Evolutionary conservation across 306 rosid species (phyloP), one percentile per base, ranked within the genome.

Genomic region (Phaseolus lunatus): DNA sequence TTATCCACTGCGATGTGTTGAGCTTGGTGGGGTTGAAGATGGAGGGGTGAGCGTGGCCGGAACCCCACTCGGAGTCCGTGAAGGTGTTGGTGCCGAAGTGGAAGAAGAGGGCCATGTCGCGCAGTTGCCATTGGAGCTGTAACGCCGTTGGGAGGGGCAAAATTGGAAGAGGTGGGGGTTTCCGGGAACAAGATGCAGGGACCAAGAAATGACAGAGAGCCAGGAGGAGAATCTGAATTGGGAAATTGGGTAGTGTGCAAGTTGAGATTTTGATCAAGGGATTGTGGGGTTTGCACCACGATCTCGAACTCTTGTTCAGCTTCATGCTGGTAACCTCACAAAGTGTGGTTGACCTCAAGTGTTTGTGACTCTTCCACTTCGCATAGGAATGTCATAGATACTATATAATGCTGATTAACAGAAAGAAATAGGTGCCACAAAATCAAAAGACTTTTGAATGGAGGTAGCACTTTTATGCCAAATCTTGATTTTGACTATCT

Each of bases 31-130:
- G 98, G 83, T 90, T 90, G 82, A 94, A 92, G 75, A 64, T 4
- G 33, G 85, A 53, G 7, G 98, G 96, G 31, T 89, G 72, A 10
- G n/a, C 83, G 7, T 43, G 78, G 72, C 97, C 97, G 9, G 84
- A 27, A 44, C 97, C 98, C 98, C 98, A 90, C 81, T 94, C 98
- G 5, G 94, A 26, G 73, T 83, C 86, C 0, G 95, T 85, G 88
- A 90, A 94, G 58, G 97, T 94, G 90, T 92, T 92, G 70, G 76
- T 85, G n/a, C 98, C 98, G 77, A 94, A 92, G 84, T 94, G 98
- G 67, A 94, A 80, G 90, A 94, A 94, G 77, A 94, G 80, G 37
- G 96, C 89, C 96, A 92, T 92, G 49, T 82, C 19, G 13, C 75
- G 58, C 0, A 83, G 88, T 33, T 94, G 97, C 98, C 98, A 94